Evolutionary conservation across 108 stramenopile genomes (phyloP), one percentile per base, ranked within the genome.

Genomic region (Cyclostephanos invisitatus): DNA sequence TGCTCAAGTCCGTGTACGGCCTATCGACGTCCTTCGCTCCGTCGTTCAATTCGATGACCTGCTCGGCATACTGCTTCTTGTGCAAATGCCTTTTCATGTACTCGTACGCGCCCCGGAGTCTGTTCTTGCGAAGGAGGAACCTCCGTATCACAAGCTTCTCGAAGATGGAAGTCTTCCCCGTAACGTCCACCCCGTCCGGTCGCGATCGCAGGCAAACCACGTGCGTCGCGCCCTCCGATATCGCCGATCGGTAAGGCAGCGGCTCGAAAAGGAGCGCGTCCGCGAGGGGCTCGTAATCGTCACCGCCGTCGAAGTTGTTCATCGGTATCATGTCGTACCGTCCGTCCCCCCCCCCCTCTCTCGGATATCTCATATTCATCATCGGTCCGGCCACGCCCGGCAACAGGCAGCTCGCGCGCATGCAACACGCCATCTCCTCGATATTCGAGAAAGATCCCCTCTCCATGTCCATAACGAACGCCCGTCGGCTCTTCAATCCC

Each of bases 321-420:
- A 73, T 67, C 1, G 90, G 35, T 48, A 83, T 62, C 78, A 89
- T 84, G 42, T 81, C 83, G 28, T 72, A 67, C 56, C 32, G 22
- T 49, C 35, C 37, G 15, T 46, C 44, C 67, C 70, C 18, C 62
- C 48, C 55, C 44, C 36, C 70, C 10, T 24, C 40, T 56, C n/a
- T 29, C 35, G 37, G 70, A 50, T 20, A 29, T 50, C 28, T 69
- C 37, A 61, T 60, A 51, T 94, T 93, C 81, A 95, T 87, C 14
- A 93, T 75, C 9, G 96, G 96, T 20, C 97, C 97, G 2, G 97
- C 95, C 61, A 98, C 89, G 15, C 97, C 97, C 7, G 97, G 97
- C 42, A 98, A 74, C 22, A 96, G 85, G 77, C 96, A 97, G 38
- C 91, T 92, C 15, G 96, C 95, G 40, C 91, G 92, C 91, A 96